Evolutionary conservation across 2,329 filamentous ascomycete species (phyloP).

Genomic region (Ophiocordyceps polyrhachis-furcata): DNA sequence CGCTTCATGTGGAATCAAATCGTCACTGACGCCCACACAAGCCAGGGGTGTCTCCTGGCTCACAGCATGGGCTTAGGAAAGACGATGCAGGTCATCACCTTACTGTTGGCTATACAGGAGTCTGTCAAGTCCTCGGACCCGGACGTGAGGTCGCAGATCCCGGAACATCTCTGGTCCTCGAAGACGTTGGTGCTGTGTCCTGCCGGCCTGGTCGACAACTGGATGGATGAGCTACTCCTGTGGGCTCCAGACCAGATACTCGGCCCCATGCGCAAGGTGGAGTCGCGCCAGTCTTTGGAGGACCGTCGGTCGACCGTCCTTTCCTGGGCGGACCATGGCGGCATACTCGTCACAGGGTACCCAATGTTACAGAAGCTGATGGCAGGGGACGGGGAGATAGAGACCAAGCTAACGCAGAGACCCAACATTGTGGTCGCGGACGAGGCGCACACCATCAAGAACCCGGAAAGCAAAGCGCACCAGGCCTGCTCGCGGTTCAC

Average conservation of each 20-base stretch:
- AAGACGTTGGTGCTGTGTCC: slow-evolving; percentile 62
- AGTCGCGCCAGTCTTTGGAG: slow-evolving; percentile 14
- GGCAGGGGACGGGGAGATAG: slow-evolving; percentile 12
- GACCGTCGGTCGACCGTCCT: slow-evolving; percentile 27
- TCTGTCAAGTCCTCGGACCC: slow-evolving; percentile 40
- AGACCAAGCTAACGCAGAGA: slow-evolving; percentile 32
- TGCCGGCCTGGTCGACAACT: slow-evolving; percentile 58
- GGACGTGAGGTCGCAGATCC: slow-evolving; percentile 45
- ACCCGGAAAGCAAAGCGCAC: slow-evolving; percentile 32
- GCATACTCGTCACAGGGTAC: slow-evolving; percentile 64
- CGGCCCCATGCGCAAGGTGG: slow-evolving; percentile 37
- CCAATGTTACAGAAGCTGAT: slow-evolving; percentile 36
- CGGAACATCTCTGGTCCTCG: slow-evolving; percentile 38
- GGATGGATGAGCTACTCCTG: slow-evolving; percentile 54
- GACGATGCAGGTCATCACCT: slow-evolving; percentile 75
- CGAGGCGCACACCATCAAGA: slow-evolving; percentile 70
- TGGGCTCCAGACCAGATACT: slow-evolving; percentile 45
- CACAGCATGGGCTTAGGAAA: slow-evolving; percentile 90
- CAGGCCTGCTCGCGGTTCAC: slow-evolving; percentile 37
- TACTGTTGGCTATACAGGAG: slow-evolving; percentile 58
- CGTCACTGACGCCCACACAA: slow-evolving; percentile 35
- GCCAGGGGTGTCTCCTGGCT: slow-evolving; percentile 63
- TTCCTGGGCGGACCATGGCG: slow-evolving; percentile 45
- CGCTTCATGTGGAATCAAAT: slow-evolving; percentile 82
- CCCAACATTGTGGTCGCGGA: slow-evolving; percentile 66